phyloP scores from a whole-genome alignment of 2,329 filamentous ascomycete genomes.

The Pseudomassariella vexata region DNA sequence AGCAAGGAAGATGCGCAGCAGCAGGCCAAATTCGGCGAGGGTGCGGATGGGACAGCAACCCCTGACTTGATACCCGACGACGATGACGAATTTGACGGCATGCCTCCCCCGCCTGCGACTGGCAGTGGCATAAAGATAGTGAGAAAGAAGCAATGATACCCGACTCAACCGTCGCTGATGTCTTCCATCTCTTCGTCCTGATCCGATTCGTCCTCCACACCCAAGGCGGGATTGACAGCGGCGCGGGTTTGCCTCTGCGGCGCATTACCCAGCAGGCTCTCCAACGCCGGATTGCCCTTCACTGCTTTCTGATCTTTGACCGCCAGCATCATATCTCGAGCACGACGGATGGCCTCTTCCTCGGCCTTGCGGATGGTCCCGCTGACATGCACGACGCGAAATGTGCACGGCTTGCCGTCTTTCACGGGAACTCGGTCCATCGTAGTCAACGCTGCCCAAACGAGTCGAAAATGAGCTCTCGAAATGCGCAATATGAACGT shows the following conservation, averaged over 20 bases:
- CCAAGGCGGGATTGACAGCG: slow-evolving; percentile 30
- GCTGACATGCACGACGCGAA: slow-evolving; percentile 79
- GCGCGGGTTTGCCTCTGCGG: slow-evolving; percentile 14
- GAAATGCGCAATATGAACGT: slow-evolving; percentile 87
- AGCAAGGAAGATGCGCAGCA: slow-evolving; percentile 70
- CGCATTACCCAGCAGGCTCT: slow-evolving; percentile 31
- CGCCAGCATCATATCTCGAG: slow-evolving; percentile 64
- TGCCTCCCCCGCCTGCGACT: slow-evolving; percentile 36
- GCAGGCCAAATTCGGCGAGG: slow-evolving; percentile 41
- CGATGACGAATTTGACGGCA: slow-evolving; percentile 42
- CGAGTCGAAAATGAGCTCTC: slow-evolving; percentile 74
- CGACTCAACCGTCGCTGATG: slow-evolving; percentile 20
- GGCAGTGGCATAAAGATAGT: slow-evolving; percentile 68
- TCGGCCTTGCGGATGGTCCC: slow-evolving; percentile 92
- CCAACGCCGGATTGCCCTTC: slow-evolving; percentile 22
- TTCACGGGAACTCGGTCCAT: slow-evolving; percentile 63
- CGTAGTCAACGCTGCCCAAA: slow-evolving; percentile 85
- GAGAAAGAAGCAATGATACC: slow-evolving; percentile 53
- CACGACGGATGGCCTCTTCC: slow-evolving; percentile 78
- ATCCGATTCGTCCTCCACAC: slow-evolving; percentile 41
- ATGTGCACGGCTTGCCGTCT: slow-evolving; percentile 63
- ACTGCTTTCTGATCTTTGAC: slow-evolving; percentile 43
- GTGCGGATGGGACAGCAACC: slow-evolving; percentile 25
- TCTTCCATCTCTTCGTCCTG: slow-evolving; percentile 28
- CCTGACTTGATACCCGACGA: slow-evolving; percentile 27